Conservation (phyloP, 2,329 filamentous ascomycete genomes). For the Sclerotiophoma versabilis region DNA sequence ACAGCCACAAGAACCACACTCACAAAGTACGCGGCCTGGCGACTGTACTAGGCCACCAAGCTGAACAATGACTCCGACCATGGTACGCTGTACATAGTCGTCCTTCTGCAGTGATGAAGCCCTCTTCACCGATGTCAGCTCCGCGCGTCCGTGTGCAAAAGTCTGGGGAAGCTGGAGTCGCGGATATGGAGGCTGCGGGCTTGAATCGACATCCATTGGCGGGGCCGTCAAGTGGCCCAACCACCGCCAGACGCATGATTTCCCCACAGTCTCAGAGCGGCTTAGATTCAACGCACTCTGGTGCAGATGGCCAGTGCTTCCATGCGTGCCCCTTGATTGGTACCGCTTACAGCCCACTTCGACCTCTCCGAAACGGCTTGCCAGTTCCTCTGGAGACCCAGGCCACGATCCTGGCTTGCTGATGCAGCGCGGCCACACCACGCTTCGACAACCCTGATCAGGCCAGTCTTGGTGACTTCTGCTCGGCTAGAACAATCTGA, state of each 20-base stretch:
- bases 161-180: conserved; percentile 35
- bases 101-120: conserved; percentile 5
- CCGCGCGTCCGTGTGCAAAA: conserved; percentile 23
- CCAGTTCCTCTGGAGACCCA: conserved; percentile 11
- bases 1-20: conserved; percentile 31
- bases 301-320: conserved; percentile 11
- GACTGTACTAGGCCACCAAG: conserved; percentile 4
- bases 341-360: conserved; percentile 27
- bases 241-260: conserved; percentile 15
- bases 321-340: conserved; percentile 16
- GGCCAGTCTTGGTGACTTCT: conserved; percentile 8
- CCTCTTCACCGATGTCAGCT: conserved; percentile 29
- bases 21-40: conserved; percentile 13
- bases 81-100: conserved; percentile 4
- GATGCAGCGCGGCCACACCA: conserved; percentile 18
- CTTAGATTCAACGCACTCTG: conserved; percentile 23
- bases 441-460: conserved; percentile 12
- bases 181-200: conserved; percentile 22
- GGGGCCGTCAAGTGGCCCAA: conserved; percentile 12
- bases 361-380: conserved; percentile 23
- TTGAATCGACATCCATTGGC: conserved; percentile 5
- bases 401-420: conserved; percentile 10
- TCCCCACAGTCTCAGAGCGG: conserved; percentile 30
- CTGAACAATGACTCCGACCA: conserved; percentile 2
- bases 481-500: background rate